Evolutionary conservation across 768 basidiomycete genomes (phyloP), one percentile per base, ranked within the genome.

Genomic region (Pleurotus tuber-regium): DNA sequence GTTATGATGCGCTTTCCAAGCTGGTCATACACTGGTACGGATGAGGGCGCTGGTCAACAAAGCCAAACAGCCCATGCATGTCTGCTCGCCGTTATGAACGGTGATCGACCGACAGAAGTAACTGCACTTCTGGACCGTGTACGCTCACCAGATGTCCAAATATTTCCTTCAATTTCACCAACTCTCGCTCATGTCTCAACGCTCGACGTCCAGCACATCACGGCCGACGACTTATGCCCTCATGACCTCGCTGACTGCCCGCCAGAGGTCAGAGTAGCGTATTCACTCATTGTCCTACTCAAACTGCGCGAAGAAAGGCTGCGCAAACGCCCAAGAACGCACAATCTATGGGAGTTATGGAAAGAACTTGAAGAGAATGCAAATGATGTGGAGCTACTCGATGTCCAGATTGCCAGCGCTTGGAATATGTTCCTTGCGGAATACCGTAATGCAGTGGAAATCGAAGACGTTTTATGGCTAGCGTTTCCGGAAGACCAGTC

Each of bases 401-500:
- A 78, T 36, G 57, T 58, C 7, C 64, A 63, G 28, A 59, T 76
- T 16, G 35, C 58, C 3, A 57, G 58, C 6, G 49, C 73, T 2
- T 82, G 79, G 79, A 56, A 60, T 4, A 51, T 60, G 12, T 83
- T 78, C 58, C 63, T 83, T 8, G 55, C 62, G 12, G 70, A 67
- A 16, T 69, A 71, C 46, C 71, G 73, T 14, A 67, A 63, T 19
- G 54, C 67, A 7, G 60, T 58, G 19, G 75, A 82, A 48, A 66
- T 84, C 14, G 70, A 79, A 43, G 67, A 69, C 4, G 66, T 75
- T 11, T 60, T 84, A 23, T 84, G 82, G 82, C 65, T 67, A 4
- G 51, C 61, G 8, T 80, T 80, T 52, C 67, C 67, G 2, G 50
- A 69, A 23, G 63, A 68, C 40, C 62, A 68, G 11, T 54, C 36